Base-by-base conservation (phyloP, 345 rosid genomes). In the Gossypium bickii region DNA sequence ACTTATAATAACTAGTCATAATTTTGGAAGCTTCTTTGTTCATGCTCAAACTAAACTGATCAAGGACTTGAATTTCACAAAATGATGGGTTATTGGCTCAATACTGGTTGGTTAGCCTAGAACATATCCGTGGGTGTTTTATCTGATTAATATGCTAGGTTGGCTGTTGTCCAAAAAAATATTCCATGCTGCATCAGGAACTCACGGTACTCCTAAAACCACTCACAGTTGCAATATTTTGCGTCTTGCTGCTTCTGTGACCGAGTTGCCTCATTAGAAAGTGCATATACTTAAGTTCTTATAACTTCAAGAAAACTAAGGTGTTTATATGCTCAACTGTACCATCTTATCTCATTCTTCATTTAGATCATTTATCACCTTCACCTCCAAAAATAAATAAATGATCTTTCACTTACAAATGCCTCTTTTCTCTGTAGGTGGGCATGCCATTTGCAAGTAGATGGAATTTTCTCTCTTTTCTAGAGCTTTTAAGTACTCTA, bases 11-110 rank as follows among this genome's bases (percentile, higher is more conserved):
- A 48, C 49, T n/a, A 41, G 51, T 18, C 25, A 64, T 43, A 18
- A 60, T n/a, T 60, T 60, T 47, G 51, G 51, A 47, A 55, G 27
- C 69, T 64, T 63, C 24, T 55, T 63, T 18, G 59, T 55, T 55
- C 11, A 64, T 66, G 29, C 20, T 18, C 29, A 6, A 44, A 66
- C 53, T 66, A 44, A 62, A 63, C 18, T 63, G 22, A 64, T 66
- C 9, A 18, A 20, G 25, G 5, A 20, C 17, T 15, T 43, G 15
- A 41, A 5, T 44, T 43, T 20, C 70, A 66, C n/a, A 44, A 44
- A 1, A 66, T 66, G 43, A 22, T 43, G 51, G 69, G 55, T 47
- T 67, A 24, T 45, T 13, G 25, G 71, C 56, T 22, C 20, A 10
- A 20, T 5, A 13, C 12, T 12, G 71, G 18, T 47, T 67, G 56